A percentile compares a stretch with the other conserved stretches of the same genome.
These are phyloP conservation scores for Fusarium transvaalense DNA, from an alignment of 2,329 filamentous ascomycete species.

Conservation along the genomic window DNA sequence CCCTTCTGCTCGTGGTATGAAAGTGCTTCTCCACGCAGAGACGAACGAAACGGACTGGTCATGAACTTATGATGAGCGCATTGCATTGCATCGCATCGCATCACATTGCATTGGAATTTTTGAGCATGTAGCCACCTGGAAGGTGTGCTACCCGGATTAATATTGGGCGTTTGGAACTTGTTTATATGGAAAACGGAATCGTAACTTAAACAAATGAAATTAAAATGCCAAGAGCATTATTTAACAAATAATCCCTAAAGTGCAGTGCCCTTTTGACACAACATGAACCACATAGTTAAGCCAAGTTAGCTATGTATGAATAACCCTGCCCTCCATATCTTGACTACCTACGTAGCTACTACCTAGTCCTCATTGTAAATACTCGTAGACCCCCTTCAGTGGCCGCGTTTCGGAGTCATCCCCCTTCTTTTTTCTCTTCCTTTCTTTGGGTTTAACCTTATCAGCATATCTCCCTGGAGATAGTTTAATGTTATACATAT, in stretches of 20 bases:
- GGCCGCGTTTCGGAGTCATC: not conserved
- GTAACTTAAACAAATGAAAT: conserved; percentile 26
- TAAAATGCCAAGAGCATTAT: conserved; percentile 35
- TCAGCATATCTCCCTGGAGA: no score
- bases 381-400: not conserved
- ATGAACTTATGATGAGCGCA: conserved; percentile 44
- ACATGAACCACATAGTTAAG: not conserved
- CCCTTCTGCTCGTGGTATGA: conserved; percentile 63
- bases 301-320: not conserved
- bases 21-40: conserved; percentile 61
- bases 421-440: no score
- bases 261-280: not conserved
- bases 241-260: conserved; percentile 3
- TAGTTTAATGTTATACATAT: no score
- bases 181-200: conserved; percentile 4
- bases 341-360: no score
- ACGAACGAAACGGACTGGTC: conserved; percentile 52
- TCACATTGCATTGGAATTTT: conserved; percentile 16
- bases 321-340: no score
- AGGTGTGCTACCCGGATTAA: conserved; percentile 21
- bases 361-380: not conserved
- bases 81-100: conserved; percentile 2
- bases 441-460: no score
- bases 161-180: conserved; percentile 28
- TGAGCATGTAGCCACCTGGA: conserved; percentile 17